A percentile compares a stretch with the other conserved stretches of the same genome.
Conservation (phyloP, 2,329 filamentous ascomycete genomes). For the Fusarium robinianum region DNA sequence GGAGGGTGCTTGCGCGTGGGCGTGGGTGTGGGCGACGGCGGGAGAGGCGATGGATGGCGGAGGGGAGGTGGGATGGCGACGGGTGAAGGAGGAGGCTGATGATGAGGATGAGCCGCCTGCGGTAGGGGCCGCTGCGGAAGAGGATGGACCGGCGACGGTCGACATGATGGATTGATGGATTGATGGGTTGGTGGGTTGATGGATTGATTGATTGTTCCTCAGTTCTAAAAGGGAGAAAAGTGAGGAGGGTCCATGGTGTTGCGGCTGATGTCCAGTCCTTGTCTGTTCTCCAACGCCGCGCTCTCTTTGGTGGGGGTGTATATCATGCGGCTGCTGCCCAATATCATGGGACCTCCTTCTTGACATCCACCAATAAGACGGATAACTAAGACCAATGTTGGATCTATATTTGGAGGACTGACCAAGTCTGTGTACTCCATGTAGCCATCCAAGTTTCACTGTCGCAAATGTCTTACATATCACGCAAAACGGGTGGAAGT, state of each 20-base stretch:
- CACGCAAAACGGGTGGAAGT: no score
- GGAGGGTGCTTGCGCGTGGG: conserved; percentile 19
- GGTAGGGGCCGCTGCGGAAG: conserved; percentile 9
- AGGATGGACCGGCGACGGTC: conserved; percentile 5
- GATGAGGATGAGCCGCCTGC: conserved; percentile 26
- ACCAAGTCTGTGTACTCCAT: no score
- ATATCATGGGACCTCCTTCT: conserved; percentile 24
- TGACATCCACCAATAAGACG: neutral
- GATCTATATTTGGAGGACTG: no score
- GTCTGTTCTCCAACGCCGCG: conserved; percentile 18
- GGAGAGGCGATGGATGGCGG: conserved; percentile 33
- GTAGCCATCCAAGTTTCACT: no score
- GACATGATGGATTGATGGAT: conserved; percentile 19
- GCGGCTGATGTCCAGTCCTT: no score
- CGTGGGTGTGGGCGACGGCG: conserved; percentile 28
- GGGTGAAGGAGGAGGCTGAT: conserved; percentile 26
- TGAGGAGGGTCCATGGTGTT: neutral
- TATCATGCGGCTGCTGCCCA: conserved; percentile 26
- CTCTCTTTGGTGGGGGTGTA: conserved; percentile 26
- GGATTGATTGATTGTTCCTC: neutral
- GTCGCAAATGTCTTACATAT: no score
- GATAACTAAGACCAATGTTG: neutral
- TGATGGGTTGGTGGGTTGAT: no score
- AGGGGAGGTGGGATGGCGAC: conserved; percentile 32
- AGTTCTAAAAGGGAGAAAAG: neutral